Evolutionary conservation across 345 rosid genomes (phyloP).

Genomic region (Pistacia integerrima): DNA sequence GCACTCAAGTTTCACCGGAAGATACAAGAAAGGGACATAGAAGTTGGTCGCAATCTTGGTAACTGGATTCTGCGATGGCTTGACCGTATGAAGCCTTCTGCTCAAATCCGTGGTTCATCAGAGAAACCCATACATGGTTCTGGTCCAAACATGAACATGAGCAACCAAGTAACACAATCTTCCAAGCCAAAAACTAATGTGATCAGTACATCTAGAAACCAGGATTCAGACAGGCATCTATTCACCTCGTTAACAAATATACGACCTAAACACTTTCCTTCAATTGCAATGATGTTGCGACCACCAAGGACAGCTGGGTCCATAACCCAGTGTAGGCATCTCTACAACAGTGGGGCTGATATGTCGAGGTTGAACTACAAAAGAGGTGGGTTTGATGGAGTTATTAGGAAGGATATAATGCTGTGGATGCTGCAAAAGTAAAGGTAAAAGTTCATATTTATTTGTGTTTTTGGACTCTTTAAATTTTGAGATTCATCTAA

Average conservation of each 20-base stretch:
- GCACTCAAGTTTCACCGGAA: conserved; percentile 67
- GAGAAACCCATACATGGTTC: conserved; percentile 29
- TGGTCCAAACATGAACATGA: conserved; percentile 36
- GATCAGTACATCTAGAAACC: conserved; percentile 39
- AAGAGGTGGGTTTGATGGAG: conserved; percentile 40
- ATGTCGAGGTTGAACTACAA: conserved; percentile 28
- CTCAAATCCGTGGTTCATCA: conserved; percentile 61
- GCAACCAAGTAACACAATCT: conserved; percentile 39
- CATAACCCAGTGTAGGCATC: conserved; percentile 62
- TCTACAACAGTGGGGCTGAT: conserved; percentile 27
- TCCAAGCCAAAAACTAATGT: conserved; percentile 43
- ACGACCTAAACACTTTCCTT: conserved; percentile 57
- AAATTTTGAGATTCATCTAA: background rate
- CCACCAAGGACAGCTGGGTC: conserved; percentile 52
- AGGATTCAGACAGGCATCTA: conserved; percentile 54
- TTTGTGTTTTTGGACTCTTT: conserved; percentile 2
- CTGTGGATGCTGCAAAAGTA: conserved; percentile 58
- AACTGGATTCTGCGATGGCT: conserved; percentile 91
- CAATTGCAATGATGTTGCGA: conserved; percentile 65
- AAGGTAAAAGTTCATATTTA: conserved; percentile 14
- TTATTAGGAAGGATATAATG: conserved; percentile 71
- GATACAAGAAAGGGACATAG: conserved; percentile 81
- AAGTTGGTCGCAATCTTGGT: conserved; percentile 84
- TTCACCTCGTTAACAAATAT: conserved; percentile 48
- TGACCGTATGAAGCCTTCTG: conserved; percentile 85